A percentile compares a stretch with the other conserved stretches of the same genome.
phyloP scores from a whole-genome alignment of 495 filamentous ascomycete species.

The Aspergillus baeticus region DNA sequence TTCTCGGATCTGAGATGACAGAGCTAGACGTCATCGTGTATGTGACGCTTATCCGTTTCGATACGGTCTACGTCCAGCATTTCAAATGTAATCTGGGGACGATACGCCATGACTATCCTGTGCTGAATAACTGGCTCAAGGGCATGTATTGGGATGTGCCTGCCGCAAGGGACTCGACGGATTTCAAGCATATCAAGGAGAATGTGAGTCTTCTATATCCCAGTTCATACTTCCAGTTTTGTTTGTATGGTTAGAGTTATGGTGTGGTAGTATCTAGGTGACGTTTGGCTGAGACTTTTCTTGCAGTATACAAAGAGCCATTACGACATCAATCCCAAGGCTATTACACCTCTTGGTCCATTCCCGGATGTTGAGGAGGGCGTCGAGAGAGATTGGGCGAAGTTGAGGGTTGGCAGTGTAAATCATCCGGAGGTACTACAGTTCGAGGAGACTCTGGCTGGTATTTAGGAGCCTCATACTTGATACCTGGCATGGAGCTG shows the following conservation, averaged over 20 bases:
- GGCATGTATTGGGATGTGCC: conserved; percentile 49
- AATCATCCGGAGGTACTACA: conserved; percentile 8
- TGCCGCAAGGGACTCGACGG: conserved; percentile 51
- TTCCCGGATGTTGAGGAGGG: conserved; percentile 57
- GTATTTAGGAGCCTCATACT: no score
- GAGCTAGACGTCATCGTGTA: conserved; percentile 53
- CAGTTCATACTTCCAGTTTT: no score
- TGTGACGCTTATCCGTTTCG: conserved; percentile 50
- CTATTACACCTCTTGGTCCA: conserved; percentile 66
- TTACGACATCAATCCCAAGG: conserved; percentile 56
- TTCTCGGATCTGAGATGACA: conserved; percentile 46
- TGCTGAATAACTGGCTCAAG: conserved; percentile 51
- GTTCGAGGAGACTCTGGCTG: conserved; percentile 2
- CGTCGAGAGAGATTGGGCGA: conserved; percentile 37
- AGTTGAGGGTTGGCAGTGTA: conserved; percentile 29
- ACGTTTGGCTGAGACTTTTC: no score
- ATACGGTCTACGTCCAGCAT: conserved; percentile 53
- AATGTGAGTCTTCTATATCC: conserved; percentile 40
- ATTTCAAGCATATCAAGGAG: conserved; percentile 61
- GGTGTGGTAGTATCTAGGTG: no score
- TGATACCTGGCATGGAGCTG: no score
- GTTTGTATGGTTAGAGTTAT: no score
- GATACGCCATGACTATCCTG: conserved; percentile 53
- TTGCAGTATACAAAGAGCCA: conserved; percentile 54
- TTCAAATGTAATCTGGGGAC: conserved; percentile 58